Conservation (phyloP, 73 alveolate genomes). For the Stentor coeruleus region DNA sequence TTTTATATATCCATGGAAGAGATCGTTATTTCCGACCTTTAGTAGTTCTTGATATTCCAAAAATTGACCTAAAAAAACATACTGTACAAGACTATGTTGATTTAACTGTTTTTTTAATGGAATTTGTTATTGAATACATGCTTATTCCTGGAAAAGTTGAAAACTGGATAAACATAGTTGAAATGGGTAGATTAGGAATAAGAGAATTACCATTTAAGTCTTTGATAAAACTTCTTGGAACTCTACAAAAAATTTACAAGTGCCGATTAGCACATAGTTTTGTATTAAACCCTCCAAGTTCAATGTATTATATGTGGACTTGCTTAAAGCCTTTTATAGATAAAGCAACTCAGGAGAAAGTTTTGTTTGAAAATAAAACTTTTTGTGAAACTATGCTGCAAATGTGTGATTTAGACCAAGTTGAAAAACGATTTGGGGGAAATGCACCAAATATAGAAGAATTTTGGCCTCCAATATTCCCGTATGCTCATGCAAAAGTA, state of each 20-base stretch:
- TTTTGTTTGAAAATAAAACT: background rate
- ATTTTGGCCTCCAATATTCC: constrained; percentile 29
- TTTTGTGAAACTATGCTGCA: background rate
- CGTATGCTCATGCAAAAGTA: background rate
- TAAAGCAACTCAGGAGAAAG: constrained; percentile 18
- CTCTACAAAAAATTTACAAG: background rate
- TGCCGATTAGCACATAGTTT: constrained; percentile 3
- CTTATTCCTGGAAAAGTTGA: constrained; percentile 32
- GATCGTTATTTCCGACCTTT: background rate
- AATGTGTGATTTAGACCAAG: constrained; percentile 5
- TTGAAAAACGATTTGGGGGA: constrained; percentile 33
- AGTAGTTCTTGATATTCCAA: background rate
- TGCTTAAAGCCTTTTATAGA: constrained; percentile 19
- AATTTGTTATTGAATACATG: constrained; percentile 21
- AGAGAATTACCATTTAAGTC: background rate
- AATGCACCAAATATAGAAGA: background rate
- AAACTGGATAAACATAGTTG: constrained; percentile 22
- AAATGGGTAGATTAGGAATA: background rate
- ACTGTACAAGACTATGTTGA: background rate
- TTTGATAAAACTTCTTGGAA: background rate
- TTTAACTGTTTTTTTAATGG: background rate
- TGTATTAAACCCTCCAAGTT: constrained; percentile 22
- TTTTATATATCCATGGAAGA: constrained; percentile 14
- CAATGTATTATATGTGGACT: constrained; percentile 15
- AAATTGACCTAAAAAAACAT: background rate